These are phyloP conservation scores for Tolypocladium ovalisporum DNA, from an alignment of 2,329 filamentous ascomycete genomes.

Conservation along the genomic window DNA sequence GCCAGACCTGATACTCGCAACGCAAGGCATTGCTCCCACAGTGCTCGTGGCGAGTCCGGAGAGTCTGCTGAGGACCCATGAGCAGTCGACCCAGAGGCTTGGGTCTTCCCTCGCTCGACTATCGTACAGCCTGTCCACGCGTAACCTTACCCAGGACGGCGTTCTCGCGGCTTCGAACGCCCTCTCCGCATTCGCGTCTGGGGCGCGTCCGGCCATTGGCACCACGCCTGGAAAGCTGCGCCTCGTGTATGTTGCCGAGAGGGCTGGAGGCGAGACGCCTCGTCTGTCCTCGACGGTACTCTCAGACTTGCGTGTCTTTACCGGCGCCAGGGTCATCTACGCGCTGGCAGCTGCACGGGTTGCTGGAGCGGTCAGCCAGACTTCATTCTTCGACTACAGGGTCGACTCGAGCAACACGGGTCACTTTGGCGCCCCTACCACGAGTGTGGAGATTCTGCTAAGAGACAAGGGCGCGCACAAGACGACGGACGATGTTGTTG, in stretches of 20 bases:
- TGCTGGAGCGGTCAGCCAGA: constrained; percentile 85
- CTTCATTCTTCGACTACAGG: constrained; percentile 79
- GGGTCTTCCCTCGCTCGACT: constrained; percentile 53
- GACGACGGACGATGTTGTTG: constrained; percentile 50
- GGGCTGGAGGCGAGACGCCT: constrained; percentile 49
- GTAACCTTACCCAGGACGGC: constrained; percentile 57
- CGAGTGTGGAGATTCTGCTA: constrained; percentile 68
- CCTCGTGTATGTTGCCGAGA: constrained; percentile 69
- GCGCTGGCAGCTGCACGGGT: constrained; percentile 72
- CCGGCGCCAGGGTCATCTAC: constrained; percentile 71
- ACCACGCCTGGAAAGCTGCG: constrained; percentile 63
- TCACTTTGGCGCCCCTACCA: constrained; percentile 77
- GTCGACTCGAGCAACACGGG: constrained; percentile 26
- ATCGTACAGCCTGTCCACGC: constrained; percentile 61
- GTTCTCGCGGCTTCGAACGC: constrained; percentile 51
- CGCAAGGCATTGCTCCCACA: constrained; percentile 67
- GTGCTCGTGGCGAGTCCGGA: constrained; percentile 69
- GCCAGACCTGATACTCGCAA: constrained; percentile 61
- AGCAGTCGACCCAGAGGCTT: constrained; percentile 46
- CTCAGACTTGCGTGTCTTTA: constrained; percentile 73
- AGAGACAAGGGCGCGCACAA: constrained; percentile 49
- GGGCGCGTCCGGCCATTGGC: constrained; percentile 48
- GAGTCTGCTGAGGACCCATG: constrained; percentile 58
- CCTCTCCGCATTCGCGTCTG: constrained; percentile 41
- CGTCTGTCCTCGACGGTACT: constrained; percentile 59